These are phyloP conservation scores for Diaporthe citri DNA, from an alignment of 2,329 filamentous ascomycete species.

Conservation along the genomic window DNA sequence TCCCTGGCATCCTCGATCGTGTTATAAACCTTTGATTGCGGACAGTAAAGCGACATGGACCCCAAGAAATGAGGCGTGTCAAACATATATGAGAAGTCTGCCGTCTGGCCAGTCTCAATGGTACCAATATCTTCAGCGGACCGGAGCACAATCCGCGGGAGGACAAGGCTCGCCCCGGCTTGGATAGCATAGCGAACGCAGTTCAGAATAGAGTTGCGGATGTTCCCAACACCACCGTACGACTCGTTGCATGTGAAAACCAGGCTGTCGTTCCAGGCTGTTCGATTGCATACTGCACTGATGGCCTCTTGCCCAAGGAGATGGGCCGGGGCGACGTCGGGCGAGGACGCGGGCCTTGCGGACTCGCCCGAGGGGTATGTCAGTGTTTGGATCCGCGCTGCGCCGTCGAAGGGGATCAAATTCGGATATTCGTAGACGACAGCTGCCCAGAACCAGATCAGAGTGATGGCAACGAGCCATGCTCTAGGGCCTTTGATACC, in stretches of 20 bases:
- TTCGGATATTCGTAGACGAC: constrained; percentile 1
- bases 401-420: background rate
- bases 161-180: constrained; percentile 19
- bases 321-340: background rate
- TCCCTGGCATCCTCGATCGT: background rate
- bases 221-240: constrained; percentile 20
- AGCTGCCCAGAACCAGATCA: background rate
- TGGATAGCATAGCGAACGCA: constrained; percentile 27
- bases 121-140: background rate
- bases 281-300: background rate
- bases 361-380: background rate
- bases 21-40: constrained; percentile 5
- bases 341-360: background rate
- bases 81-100: constrained; percentile 30
- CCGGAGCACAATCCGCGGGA: constrained; percentile 18
- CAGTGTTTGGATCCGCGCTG: background rate
- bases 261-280: constrained; percentile 10
- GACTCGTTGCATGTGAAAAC: constrained; percentile 33
- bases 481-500: background rate
- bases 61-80: constrained; percentile 7
- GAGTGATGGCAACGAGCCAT: background rate
- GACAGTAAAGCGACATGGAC: constrained; percentile 12
- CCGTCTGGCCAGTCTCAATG: constrained; percentile 27
- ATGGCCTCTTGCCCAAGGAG: background rate
- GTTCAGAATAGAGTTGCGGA: constrained; percentile 21